Evolutionary conservation across 768 basidiomycete species (phyloP), one percentile per base, ranked within the genome.

Genomic region (Suillus subluteus): DNA sequence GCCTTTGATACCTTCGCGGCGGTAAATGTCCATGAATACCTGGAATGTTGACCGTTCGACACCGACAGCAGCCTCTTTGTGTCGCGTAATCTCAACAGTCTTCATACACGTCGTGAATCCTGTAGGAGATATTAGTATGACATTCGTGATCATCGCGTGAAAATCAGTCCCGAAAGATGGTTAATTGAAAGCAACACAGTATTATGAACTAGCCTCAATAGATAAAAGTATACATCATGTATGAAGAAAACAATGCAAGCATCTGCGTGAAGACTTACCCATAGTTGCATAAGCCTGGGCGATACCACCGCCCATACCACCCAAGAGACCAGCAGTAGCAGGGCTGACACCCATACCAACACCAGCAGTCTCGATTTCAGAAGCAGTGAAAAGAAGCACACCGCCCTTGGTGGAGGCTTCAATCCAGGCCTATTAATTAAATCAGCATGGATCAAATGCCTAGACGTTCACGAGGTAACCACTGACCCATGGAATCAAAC

Each of bases 91-190:
- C 79, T 97, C 96, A 69, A 88, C 98, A 26, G 98, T 99, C 82
- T 99, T 99, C 98, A 99, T 99, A 80, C 95, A 98, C 52, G 97
- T 98, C 80, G 95, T 97, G 83, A 99, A 95, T 72, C 97, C 96
- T 98, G 70, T 48, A 52, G 56, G 43, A 69, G 7, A 41, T 70
- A 38, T 62, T 46, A 78, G 67, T 46, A 62, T 66, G 64, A 30
- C 0, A 46, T 2, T 66, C 46, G n/a, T 38, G 30, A 48, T 11
- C 3, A 43, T 16, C 23, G 18, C 32, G 18, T 21, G 23, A 7
- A 62, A 37, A 23, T 68, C 54, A 55, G 63, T 66, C 67, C 62
- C 65, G 63, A 71, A 64, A 68, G 66, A 72, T 59, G 65, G 46
- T 62, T 67, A 63, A 62, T 55, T 62, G 62, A 63, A 38, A 18